Conservation (phyloP, 352 stramenopile species). For the Peronosclerospora sorghi region DNA sequence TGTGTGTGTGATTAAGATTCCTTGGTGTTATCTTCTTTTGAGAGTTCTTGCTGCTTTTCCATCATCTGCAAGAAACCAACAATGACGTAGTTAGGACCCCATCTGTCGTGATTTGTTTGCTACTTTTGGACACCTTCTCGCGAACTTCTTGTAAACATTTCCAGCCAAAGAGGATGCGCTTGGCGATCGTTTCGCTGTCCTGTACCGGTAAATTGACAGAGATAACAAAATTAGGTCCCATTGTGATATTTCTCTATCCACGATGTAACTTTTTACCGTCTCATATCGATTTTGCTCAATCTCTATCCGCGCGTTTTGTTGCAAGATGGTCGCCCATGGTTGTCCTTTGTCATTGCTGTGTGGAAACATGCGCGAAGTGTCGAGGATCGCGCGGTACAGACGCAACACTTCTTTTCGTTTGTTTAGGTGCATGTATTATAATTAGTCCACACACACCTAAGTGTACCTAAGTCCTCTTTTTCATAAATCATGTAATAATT, state of each 20-base stretch:
- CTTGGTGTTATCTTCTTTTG: too few relatives aligned
- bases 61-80: conserved; percentile 21
- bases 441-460: too few relatives aligned
- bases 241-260: too few relatives aligned
- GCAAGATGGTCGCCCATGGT: conserved; percentile 50
- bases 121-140: conserved; percentile 30
- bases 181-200: conserved; percentile 66
- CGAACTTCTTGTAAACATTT: conserved; percentile 70
- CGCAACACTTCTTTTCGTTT: conserved; percentile 69
- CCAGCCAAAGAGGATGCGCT: conserved; percentile 71
- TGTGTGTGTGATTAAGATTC: too few relatives aligned
- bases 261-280: conserved; percentile 36
- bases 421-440: conserved; percentile 35
- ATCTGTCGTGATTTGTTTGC: too few relatives aligned
- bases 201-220: too few relatives aligned
- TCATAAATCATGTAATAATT: too few relatives aligned
- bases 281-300: conserved; percentile 72
- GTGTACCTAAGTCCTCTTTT: too few relatives aligned
- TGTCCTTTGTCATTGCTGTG: conserved; percentile 66
- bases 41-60: conserved; percentile 36
- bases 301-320: conserved; percentile 67
- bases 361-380: conserved; percentile 58
- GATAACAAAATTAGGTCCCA: too few relatives aligned
- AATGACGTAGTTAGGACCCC: too few relatives aligned
- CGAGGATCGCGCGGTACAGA: conserved; percentile 74